phyloP scores from a whole-genome alignment of 2,329 filamentous ascomycete species.

The Pestalotiopsis sp. region DNA sequence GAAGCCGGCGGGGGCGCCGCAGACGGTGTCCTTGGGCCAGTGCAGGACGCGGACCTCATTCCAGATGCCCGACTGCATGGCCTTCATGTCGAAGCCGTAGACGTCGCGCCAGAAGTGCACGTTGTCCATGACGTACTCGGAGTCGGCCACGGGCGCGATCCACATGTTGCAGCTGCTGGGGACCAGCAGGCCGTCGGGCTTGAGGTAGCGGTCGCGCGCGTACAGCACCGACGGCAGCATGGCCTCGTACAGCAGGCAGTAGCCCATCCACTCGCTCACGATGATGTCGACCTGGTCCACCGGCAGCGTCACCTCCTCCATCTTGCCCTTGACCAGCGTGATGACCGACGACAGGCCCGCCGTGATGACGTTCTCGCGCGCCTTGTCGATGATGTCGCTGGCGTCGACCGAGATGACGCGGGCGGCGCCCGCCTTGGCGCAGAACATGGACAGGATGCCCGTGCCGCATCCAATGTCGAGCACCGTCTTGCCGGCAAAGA shows the following conservation, averaged over 20 bases:
- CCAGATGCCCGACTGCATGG: slow-evolving; percentile 82
- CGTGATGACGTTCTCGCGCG: slow-evolving; percentile 79
- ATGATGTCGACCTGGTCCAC: slow-evolving; percentile 89
- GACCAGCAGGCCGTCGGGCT: slow-evolving; percentile 78
- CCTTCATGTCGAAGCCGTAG: slow-evolving; percentile 92
- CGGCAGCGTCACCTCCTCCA: slow-evolving; percentile 82
- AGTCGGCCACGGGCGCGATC: slow-evolving; percentile 78
- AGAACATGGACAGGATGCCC: slow-evolving; percentile 93
- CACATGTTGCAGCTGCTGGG: slow-evolving; percentile 84
- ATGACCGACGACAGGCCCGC: slow-evolving; percentile 77
- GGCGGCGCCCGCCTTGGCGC: slow-evolving; percentile 83
- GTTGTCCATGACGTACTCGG: slow-evolving; percentile 76
- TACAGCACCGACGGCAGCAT: slow-evolving; percentile 94
- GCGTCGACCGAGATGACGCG: slow-evolving; percentile 91
- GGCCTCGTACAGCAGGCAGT: slow-evolving; percentile 88
- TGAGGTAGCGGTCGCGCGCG: slow-evolving; percentile 85
- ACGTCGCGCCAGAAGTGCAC: slow-evolving; percentile 88
- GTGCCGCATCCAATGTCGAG: slow-evolving; percentile 89
- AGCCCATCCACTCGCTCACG: slow-evolving; percentile 98
- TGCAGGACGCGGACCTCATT: slow-evolving; percentile 81
- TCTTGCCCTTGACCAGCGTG: slow-evolving; percentile 79
- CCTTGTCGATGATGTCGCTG: slow-evolving; percentile 85
- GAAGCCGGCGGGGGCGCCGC: slow-evolving; percentile 66
- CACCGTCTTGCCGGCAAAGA: slow-evolving; percentile 85
- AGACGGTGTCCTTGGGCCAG: slow-evolving; percentile 63